These are phyloP conservation scores for Leptodermis oblonga DNA, from an alignment of 257 asterid genomes.

Conservation along the genomic window DNA sequence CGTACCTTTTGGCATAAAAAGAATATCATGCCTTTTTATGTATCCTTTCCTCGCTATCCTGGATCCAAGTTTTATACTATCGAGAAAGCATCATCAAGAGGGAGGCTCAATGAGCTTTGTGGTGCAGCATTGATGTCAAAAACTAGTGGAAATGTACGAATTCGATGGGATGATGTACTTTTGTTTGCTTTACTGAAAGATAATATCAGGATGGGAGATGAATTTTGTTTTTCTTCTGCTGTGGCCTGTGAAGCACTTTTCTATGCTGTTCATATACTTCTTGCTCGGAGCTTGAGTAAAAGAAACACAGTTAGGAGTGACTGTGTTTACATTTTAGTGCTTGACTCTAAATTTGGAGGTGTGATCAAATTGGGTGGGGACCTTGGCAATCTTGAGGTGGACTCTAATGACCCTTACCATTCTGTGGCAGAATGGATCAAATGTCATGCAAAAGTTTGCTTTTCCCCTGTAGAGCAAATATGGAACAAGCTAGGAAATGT, in stretches of 20 bases:
- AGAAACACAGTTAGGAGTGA: slow-evolving; percentile 35
- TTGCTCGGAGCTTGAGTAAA: slow-evolving; percentile 55
- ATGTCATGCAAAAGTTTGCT: slow-evolving; percentile 50
- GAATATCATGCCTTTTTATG: slow-evolving; percentile 54
- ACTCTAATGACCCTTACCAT: slow-evolving; percentile 51
- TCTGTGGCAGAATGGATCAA: slow-evolving; percentile 72
- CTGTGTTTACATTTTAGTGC: slow-evolving; percentile 51
- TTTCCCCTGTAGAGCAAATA: slow-evolving; percentile 55
- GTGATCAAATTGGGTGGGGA: slow-evolving; percentile 71
- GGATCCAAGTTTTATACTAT: slow-evolving; percentile 68
- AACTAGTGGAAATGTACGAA: slow-evolving; percentile 30
- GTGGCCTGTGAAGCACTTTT: slow-evolving; percentile 72
- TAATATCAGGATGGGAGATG: slow-evolving; percentile 36
- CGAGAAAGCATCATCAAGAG: slow-evolving; percentile 66
- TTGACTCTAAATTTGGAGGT: slow-evolving; percentile 64
- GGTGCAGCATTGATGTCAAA: slow-evolving; percentile 71
- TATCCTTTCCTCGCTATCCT: slow-evolving; percentile 60
- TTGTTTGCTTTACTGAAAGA: slow-evolving; percentile 53
- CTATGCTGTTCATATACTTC: slow-evolving; percentile 56
- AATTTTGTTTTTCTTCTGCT: slow-evolving; percentile 37
- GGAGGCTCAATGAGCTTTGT: slow-evolving; percentile 47
- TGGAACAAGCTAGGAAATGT: slow-evolving; percentile 92
- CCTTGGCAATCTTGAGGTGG: slow-evolving; percentile 61
- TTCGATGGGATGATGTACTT: slow-evolving; percentile 62
- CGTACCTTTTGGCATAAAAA: slow-evolving; percentile 73